Base-by-base conservation (phyloP, 2,329 filamentous ascomycete genomes). In the Fusarium sp. region DNA sequence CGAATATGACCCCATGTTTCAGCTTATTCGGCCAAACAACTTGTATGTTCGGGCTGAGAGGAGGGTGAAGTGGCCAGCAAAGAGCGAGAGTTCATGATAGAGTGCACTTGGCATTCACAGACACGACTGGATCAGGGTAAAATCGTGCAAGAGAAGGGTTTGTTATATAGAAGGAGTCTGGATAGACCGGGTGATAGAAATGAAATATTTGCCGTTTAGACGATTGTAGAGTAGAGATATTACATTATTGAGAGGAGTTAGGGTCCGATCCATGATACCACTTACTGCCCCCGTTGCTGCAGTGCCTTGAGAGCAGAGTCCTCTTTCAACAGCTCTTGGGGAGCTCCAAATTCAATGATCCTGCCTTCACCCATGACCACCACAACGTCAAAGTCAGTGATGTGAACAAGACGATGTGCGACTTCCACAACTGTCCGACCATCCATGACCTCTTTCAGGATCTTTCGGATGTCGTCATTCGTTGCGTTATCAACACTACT, bases 1-100 rank as follows among this genome's bases (percentile, higher is more conserved):
- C 7, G 88, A 90, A 64, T 91, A 91, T 56, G 89, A 91, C 70
- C 89, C 89, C 2, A 85, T 87, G 82, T 91, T 90, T 78, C 87
- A 89, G 81, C 79, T 90, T 2, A 89, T 90, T 67, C 78, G 88
- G 22, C 89, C 89, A 1, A 84, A 84, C 37, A 90, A 90, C 76
- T 64, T 90, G 56, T 90, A 88, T 70, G 87, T 89, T 2, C 79
- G 83, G 22, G 87, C 88, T 0, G 83, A 86, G 77, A 85, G 80
- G 76, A 82, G 88, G 30, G 82, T 83, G 22, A 86, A 85, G 78
- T 89, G 86, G 85, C 88, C 87, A 2, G 76, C 80, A 4, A 75
- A 65, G 30, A 75, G 61, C 12, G 72, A 73, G 35, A 68, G 22
- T 4, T 1, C 65, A 27, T 50, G 3, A 32, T 11, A 2, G 6